A percentile compares a stretch with the other conserved stretches of the same genome.
These are phyloP conservation scores for Cardiospermum halicacabum DNA, from an alignment of 345 rosid genomes.

Conservation along the genomic window DNA sequence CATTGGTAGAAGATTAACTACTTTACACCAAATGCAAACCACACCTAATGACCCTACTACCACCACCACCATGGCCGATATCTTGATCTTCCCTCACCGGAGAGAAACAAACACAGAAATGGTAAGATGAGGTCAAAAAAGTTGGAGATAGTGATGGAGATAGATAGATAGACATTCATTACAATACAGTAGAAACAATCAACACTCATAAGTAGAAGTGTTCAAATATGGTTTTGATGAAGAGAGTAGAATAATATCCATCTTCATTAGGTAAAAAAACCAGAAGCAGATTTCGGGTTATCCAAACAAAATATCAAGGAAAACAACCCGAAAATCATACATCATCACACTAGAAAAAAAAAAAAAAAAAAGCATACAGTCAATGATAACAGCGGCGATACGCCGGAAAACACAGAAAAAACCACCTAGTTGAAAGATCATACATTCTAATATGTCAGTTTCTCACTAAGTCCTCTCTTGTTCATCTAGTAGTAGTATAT, in stretches of 20 bases:
- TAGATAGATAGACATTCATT: neutral
- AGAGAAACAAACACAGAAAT: neutral
- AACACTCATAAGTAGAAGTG: neutral
- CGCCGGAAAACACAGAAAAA: constrained; percentile 21
- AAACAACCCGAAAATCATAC: constrained; percentile 21
- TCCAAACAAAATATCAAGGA: constrained; percentile 24
- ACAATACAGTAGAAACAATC: too few relatives aligned
- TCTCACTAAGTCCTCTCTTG: constrained; percentile 16
- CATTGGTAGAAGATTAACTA: constrained; percentile 10
- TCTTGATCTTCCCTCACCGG: neutral
- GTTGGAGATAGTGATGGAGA: neutral
- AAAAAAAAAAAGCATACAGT: constrained; percentile 12
- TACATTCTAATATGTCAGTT: constrained; percentile 40
- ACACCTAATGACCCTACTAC: constrained; percentile 24
- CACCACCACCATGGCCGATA: neutral
- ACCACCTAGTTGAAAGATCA: constrained; percentile 29
- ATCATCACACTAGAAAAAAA: constrained; percentile 20
- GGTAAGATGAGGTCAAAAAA: neutral
- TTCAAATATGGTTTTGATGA: neutral
- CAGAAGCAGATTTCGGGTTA: constrained; percentile 23
- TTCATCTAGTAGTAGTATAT: neutral
- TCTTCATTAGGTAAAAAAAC: constrained; percentile 21
- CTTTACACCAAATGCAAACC: constrained; percentile 30
- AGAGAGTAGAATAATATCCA: constrained; percentile 11
- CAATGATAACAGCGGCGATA: neutral